These are phyloP conservation scores for Litsea cubeba DNA, from an alignment of 164 flowering plant genomes.

Conservation along the genomic window DNA sequence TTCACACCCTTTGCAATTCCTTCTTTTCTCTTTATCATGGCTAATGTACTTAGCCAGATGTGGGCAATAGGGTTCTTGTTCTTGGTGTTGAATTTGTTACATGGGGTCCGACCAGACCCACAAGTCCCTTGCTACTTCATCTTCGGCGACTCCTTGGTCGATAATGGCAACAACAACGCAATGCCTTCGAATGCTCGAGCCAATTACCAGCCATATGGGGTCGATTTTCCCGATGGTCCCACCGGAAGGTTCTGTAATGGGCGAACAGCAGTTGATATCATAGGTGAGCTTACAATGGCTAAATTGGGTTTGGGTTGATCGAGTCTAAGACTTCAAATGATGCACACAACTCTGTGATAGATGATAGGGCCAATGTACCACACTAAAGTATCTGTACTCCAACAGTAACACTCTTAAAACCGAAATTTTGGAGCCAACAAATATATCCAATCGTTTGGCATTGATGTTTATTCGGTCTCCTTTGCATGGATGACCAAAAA, in stretches of 20 bases:
- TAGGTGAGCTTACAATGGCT: conserved; percentile 30
- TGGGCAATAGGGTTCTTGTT: conserved; percentile 6
- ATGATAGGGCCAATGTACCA: neutral
- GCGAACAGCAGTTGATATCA: conserved; percentile 51
- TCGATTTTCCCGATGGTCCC: conserved; percentile 60
- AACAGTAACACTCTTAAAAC: too few relatives aligned
- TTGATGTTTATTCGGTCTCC: too few relatives aligned
- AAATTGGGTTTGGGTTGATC: too few relatives aligned
- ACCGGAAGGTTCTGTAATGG: conserved; percentile 41
- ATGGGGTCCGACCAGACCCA: conserved; percentile 20
- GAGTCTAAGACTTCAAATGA: neutral
- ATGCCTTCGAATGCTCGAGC: conserved; percentile 57
- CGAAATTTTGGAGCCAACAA: too few relatives aligned
- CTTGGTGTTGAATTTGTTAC: neutral
- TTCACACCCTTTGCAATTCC: neutral
- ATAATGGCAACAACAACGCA: conserved; percentile 72
- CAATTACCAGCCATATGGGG: conserved; percentile 66
- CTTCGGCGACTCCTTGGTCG: conserved; percentile 78
- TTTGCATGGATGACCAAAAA: too few relatives aligned
- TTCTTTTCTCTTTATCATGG: neutral
- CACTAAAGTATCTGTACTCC: too few relatives aligned
- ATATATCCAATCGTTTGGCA: too few relatives aligned
- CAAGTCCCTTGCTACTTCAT: conserved; percentile 77
- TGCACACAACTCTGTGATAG: neutral
- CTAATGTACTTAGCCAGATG: neutral